These are phyloP conservation scores for Rhynchospora breviuscula DNA, from an alignment of 176 grass and related monocot species.

Conservation along the genomic window DNA sequence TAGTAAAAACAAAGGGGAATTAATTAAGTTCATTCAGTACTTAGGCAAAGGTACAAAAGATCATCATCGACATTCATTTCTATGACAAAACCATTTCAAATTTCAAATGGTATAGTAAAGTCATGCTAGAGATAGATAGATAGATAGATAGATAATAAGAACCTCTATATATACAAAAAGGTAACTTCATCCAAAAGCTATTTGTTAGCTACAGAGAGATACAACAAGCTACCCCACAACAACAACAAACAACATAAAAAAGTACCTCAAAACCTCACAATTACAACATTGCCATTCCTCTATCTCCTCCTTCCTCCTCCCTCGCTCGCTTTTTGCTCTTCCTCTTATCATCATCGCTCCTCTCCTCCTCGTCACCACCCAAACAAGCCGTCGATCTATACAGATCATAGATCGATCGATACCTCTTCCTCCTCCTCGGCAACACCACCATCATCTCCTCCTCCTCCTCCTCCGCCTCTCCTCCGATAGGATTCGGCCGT, in stretches of 20 bases:
- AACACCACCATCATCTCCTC: constrained; percentile 12
- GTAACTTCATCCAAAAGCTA: constrained; percentile 30
- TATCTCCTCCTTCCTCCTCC: background rate
- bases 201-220: background rate
- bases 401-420: constrained; percentile 39
- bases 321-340: background rate
- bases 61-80: background rate
- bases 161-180: constrained; percentile 14
- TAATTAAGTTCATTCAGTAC: background rate
- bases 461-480: background rate
- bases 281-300: constrained; percentile 34
- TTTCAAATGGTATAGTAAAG: background rate
- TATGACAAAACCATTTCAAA: background rate
- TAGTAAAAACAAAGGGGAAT: background rate
- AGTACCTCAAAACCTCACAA: background rate
- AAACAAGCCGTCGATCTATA: constrained; percentile 35
- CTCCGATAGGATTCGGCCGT: background rate
- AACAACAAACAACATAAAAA: background rate
- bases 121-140: background rate
- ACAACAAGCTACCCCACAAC: background rate
- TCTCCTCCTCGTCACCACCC: constrained; percentile 27
- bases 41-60: background rate
- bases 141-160: background rate
- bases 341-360: background rate
- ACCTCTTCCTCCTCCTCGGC: constrained; percentile 38